These are phyloP conservation scores for Beauveria medogensis DNA, from an alignment of 2,329 filamentous ascomycete species.

Conservation along the genomic window DNA sequence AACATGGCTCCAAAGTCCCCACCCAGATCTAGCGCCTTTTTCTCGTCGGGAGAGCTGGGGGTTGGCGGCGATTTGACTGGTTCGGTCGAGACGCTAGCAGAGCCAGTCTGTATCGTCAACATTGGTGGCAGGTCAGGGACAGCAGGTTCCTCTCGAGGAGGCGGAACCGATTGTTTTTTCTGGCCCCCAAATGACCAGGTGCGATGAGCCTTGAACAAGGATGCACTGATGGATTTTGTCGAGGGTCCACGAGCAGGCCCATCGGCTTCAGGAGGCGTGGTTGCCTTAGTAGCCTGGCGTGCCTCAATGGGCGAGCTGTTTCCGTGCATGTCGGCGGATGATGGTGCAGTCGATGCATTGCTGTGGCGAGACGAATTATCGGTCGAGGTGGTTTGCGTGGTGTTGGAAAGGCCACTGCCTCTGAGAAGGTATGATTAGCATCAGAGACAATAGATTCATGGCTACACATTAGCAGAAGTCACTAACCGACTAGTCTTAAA, in stretches of 20 bases:
- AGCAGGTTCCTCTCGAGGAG: slow-evolving; percentile 20
- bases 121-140: slow-evolving; percentile 32
- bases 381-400: slow-evolving; percentile 50
- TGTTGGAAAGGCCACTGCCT: slow-evolving; percentile 53
- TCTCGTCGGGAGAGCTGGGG: slow-evolving; percentile 44
- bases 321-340: slow-evolving; percentile 38
- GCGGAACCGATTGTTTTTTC: slow-evolving; percentile 37
- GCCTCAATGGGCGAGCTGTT: slow-evolving; percentile 20
- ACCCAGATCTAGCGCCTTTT: slow-evolving; percentile 42
- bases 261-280: slow-evolving; percentile 25
- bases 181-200: slow-evolving; percentile 53
- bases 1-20: slow-evolving; percentile 52
- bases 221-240: slow-evolving; percentile 40
- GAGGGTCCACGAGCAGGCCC: slow-evolving; percentile 9
- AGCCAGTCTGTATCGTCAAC: slow-evolving; percentile 20
- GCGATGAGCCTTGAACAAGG: slow-evolving; percentile 48
- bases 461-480: slow-evolving; percentile 6
- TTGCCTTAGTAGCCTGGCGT: slow-evolving; percentile 30
- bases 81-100: slow-evolving; percentile 1
- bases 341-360: slow-evolving; percentile 53
- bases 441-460: slow-evolving; percentile 14
- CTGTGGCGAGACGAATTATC: slow-evolving; percentile 56
- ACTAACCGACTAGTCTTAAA: slow-evolving; percentile 49
- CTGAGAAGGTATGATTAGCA: slow-evolving; percentile 25
- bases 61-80: slow-evolving; percentile 36